A percentile compares a stretch with the other conserved stretches of the same genome.
These are phyloP conservation scores for Urostyla sp. DNA, from an alignment of 73 alveolate species.

Conservation along the genomic window DNA sequence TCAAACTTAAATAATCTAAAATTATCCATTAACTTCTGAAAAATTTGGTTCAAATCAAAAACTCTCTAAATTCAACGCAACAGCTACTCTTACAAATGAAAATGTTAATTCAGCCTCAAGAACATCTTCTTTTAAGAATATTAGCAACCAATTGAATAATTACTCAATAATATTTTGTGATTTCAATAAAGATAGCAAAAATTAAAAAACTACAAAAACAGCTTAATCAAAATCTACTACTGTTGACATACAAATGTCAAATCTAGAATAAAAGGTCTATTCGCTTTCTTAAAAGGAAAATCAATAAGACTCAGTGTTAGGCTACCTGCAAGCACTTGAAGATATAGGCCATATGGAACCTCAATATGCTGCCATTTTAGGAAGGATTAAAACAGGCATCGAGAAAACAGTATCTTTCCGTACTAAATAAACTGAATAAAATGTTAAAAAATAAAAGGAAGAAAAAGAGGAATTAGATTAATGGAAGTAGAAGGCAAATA, in stretches of 20 bases:
- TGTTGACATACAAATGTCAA: no score
- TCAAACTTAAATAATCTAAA: background rate
- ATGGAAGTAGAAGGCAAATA: background rate
- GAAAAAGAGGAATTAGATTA: conserved; percentile 7
- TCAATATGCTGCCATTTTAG: background rate
- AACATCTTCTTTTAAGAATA: background rate
- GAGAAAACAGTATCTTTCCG: background rate
- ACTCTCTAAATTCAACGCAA: conserved; percentile 19
- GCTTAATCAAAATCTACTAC: no score
- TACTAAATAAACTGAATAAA: background rate
- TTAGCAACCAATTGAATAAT: conserved; percentile 4
- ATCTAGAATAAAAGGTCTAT: no score
- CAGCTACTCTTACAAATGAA: background rate
- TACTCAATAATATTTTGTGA: conserved; percentile 1
- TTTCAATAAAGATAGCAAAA: background rate
- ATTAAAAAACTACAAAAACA: no score
- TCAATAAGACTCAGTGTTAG: no score
- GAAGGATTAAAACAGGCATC: background rate
- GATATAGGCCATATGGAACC: no score
- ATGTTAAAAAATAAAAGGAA: conserved; percentile 4
- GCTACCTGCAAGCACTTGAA: no score
- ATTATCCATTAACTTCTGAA: background rate
- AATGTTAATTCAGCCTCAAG: conserved; percentile 9
- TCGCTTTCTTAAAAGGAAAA: no score
- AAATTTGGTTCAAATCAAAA: background rate